Percentiles rank a stretch among this genome's conserved stretches.
These are phyloP conservation scores for Pseudogymnoascus sp. DNA, from an alignment of 2,329 filamentous ascomycete genomes.

Conservation along the genomic window DNA sequence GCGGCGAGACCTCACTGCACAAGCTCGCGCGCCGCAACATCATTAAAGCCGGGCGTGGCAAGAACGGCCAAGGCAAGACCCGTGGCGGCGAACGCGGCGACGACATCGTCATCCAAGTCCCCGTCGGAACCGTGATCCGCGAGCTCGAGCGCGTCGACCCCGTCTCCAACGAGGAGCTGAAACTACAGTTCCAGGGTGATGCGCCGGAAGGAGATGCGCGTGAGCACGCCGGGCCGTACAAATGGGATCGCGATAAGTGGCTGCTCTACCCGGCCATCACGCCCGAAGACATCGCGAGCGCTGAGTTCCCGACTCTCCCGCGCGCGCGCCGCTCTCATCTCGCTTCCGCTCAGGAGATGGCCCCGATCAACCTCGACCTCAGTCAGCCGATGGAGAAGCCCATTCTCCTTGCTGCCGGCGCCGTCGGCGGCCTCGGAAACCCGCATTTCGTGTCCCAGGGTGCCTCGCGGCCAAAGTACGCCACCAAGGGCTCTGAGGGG, in stretches of 20 bases:
- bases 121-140: conserved; percentile 82
- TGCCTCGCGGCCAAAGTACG: conserved; percentile 74
- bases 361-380: conserved; percentile 67
- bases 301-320: conserved; percentile 50
- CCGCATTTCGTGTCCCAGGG: conserved; percentile 80
- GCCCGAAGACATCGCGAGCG: conserved; percentile 58
- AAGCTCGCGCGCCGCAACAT: conserved; percentile 76
- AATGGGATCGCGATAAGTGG: conserved; percentile 62
- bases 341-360: conserved; percentile 53
- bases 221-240: conserved; percentile 29
- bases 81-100: conserved; percentile 73
- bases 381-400: conserved; percentile 73
- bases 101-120: conserved; percentile 82
- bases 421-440: conserved; percentile 85
- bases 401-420: conserved; percentile 78
- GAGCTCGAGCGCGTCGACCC: conserved; percentile 77
- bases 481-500: conserved; percentile 76
- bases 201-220: conserved; percentile 13
- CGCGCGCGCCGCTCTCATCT: conserved; percentile 49
- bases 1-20: conserved; percentile 86
- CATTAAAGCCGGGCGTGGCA: conserved; percentile 67
- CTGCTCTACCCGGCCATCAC: conserved; percentile 76
- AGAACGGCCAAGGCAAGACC: conserved; percentile 67
- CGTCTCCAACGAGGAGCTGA: conserved; percentile 57
- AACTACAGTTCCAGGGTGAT: conserved; percentile 20